Percentiles rank a stretch among this genome's conserved stretches.
These are phyloP conservation scores for Xerocomus spinulosus DNA, from an alignment of 768 basidiomycete genomes.

Conservation along the genomic window DNA sequence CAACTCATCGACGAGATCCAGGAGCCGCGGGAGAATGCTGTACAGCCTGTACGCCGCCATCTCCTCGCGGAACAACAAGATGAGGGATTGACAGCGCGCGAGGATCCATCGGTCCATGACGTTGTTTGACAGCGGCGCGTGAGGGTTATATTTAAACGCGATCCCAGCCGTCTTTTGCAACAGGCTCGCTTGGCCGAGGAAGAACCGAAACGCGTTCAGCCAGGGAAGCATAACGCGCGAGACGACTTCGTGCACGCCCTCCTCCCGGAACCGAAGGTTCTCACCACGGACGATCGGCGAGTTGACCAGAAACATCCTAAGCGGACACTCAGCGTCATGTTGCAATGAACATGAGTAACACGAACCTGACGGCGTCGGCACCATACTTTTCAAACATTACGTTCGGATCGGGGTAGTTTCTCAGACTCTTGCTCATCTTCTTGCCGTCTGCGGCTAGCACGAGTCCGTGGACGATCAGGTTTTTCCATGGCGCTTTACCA, in stretches of 20 bases:
- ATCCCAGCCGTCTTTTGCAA: conserved; percentile 74
- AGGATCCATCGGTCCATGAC: conserved; percentile 99
- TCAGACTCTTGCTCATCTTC: conserved; percentile 98
- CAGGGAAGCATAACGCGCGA: conserved; percentile 96
- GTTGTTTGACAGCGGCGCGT: conserved; percentile 77
- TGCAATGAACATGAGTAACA: not conserved
- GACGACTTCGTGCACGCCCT: conserved; percentile 94
- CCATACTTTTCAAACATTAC: conserved; percentile 87
- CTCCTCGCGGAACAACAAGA: conserved; percentile 84
- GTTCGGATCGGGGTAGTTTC: conserved; percentile 96
- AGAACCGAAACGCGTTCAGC: conserved; percentile 99
- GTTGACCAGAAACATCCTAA: conserved; percentile 96
- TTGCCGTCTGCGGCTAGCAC: conserved; percentile 96
- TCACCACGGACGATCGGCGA: conserved; percentile 98
- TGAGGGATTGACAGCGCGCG: conserved; percentile 95
- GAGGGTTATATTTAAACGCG: conserved; percentile 84
- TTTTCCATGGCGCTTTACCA: conserved; percentile 94
- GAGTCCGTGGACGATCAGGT: conserved; percentile 92
- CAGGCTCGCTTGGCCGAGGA: conserved; percentile 89
- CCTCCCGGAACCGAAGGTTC: conserved; percentile 96
- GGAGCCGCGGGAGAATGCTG: conserved; percentile 91
- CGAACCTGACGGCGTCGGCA: conserved; percentile 88
- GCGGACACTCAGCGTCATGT: not conserved
- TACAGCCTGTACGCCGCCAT: conserved; percentile 98
- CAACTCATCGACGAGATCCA: conserved; percentile 90